Evolutionary conservation across 2,329 filamentous ascomycete species (phyloP), one percentile per base, ranked within the genome.

Genomic region (Ambrosiella beaveri): DNA sequence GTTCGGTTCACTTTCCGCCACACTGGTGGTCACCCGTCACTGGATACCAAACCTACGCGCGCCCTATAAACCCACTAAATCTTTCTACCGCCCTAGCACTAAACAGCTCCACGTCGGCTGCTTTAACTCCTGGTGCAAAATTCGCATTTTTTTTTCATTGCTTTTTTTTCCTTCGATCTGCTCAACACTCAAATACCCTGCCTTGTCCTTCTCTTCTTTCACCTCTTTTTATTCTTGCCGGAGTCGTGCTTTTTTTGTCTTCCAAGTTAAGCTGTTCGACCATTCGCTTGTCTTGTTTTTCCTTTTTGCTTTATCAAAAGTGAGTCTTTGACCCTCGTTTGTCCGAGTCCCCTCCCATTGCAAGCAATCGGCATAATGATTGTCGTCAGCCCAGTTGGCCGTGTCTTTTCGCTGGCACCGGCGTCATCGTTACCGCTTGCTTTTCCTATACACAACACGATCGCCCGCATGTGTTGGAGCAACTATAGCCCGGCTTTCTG

Each of bases 281-380:
- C 57, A 66, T 65, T 62, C 63, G 63, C 62, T 39, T 55, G 45
- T 61, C 19, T 51, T 51, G 39, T 61, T 61, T 38, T 60, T 61
- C 65, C 62, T 63, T 65, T 62, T 62, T 65, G 63, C 15, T 61
- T 59, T 73, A 73, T 68, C 69, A 76, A 76, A 75, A 76, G 74
- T 76, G 69, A 76, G 74, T 76, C 17, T 19, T 51, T 51, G 27
- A 11, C 47, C 17, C 4, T 51, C 27, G 4, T n/a, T 19, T 12
- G 17, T 27, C 7, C 47, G 12, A 9, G 9, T 7, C 47, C 13
- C 27, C 27, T 51, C 6, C 15, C 47, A 12, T 15, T 60, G 15
- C n/a, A 11, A 27, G 37, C 50, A 27, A 37, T 35, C 39, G 17
- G 27, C 5, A 27, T 27, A 27, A 4, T 27, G 35, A 57, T 59